Evolutionary conservation across 108 stramenopile genomes (phyloP).

Genomic region (Conticribra weissflogii): DNA sequence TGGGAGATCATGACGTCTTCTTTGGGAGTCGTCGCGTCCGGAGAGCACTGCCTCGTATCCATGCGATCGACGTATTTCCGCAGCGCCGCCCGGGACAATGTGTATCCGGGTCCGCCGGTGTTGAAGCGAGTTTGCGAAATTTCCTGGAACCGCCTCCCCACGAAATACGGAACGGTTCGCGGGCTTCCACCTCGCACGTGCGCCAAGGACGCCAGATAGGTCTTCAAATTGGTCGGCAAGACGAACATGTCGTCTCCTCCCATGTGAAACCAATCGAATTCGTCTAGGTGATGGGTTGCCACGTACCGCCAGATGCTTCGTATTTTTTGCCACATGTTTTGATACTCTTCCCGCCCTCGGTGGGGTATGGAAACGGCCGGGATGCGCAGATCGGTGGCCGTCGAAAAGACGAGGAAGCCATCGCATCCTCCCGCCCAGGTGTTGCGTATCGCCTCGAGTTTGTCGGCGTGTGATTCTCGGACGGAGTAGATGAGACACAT

Average conservation of each 20-base stretch:
- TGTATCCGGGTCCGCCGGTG: constrained; percentile 75
- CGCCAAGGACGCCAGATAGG: constrained; percentile 53
- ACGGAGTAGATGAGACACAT: constrained; percentile 84
- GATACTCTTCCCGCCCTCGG: constrained; percentile 66
- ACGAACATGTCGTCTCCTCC: constrained; percentile 95
- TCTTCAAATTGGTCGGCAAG: constrained; percentile 85
- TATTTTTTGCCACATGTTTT: constrained; percentile 82
- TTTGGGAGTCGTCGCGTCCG: constrained; percentile 48
- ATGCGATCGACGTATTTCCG: constrained; percentile 41
- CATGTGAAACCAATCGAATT: constrained; percentile 90
- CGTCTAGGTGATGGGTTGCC: constrained; percentile 75
- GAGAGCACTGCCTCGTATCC: constrained; percentile 50
- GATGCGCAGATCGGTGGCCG: constrained; percentile 56
- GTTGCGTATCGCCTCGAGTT: constrained; percentile 58
- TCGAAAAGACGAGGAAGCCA: constrained; percentile 91
- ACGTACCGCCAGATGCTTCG: constrained; percentile 87
- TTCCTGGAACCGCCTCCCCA: constrained; percentile 69
- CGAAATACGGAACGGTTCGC: constrained; percentile 62
- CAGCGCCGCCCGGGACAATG: constrained; percentile 56
- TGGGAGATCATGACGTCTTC: constrained; percentile 71
- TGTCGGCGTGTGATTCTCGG: constrained; percentile 58
- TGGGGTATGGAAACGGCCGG: constrained; percentile 61
- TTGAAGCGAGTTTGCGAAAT: constrained; percentile 65
- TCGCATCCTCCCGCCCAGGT: constrained; percentile 84
- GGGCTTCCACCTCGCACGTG: constrained; percentile 38